Conservation (phyloP, 1,139 yeast genomes). For the Lodderomyces beijingensis region DNA sequence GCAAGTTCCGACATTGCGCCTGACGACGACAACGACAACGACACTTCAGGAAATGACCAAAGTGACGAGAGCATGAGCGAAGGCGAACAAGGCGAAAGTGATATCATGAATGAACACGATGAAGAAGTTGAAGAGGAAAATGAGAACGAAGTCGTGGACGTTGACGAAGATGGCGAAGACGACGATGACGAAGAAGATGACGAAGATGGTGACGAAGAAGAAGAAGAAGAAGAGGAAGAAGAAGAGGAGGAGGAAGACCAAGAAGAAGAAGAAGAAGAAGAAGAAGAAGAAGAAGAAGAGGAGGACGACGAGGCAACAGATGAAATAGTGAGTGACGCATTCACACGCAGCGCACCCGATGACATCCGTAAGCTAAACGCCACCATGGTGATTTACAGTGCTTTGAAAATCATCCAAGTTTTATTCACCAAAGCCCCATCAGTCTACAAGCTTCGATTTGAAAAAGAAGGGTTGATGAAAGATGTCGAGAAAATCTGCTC, state of each 20-base stretch:
- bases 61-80: too few species aligned
- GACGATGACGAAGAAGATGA: slow-evolving; percentile 4
- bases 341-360: slow-evolving; percentile 8
- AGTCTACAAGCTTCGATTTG: slow-evolving; percentile 46
- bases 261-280: slow-evolving; percentile 8
- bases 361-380: slow-evolving; percentile 18
- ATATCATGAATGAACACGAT: slow-evolving; percentile 8
- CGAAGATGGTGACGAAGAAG: slow-evolving; percentile 4
- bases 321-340: slow-evolving; percentile 10
- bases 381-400: slow-evolving; percentile 46
- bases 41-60: too few species aligned
- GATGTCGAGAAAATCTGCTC: slow-evolving; percentile 32
- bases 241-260: slow-evolving; percentile 9
- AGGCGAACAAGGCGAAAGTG: slow-evolving; percentile 6
- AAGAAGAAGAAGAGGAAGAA: slow-evolving; percentile 5
- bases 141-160: slow-evolving; percentile 9
- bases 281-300: slow-evolving; percentile 12
- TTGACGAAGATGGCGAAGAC: slow-evolving; percentile 8
- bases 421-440: slow-evolving; percentile 44
- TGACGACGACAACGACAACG: slow-evolving; percentile 8
- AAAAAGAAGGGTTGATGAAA: slow-evolving; percentile 66
- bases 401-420: slow-evolving; percentile 28
- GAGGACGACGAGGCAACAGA: slow-evolving; percentile 11
- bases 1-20: too few species aligned
- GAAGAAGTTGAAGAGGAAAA: slow-evolving; percentile 10